A percentile compares a stretch with the other conserved stretches of the same genome.
These are phyloP conservation scores for Phytophthora meadii DNA, from an alignment of 352 stramenopile genomes.

Conservation along the genomic window DNA sequence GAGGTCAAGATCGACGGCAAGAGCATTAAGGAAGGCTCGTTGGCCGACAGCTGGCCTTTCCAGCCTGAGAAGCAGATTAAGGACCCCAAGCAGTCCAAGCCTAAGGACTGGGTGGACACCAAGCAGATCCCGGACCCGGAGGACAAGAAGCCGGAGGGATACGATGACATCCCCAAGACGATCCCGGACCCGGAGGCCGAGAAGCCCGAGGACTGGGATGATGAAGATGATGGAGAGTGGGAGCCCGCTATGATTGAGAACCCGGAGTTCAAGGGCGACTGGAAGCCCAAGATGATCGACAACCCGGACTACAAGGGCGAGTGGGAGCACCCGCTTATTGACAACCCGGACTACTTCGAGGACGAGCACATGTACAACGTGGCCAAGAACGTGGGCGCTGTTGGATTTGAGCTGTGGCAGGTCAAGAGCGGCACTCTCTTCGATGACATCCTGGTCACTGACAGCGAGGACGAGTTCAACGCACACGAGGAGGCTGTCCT, in stretches of 20 bases:
- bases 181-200: slow-evolving; percentile 97
- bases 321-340: slow-evolving; percentile 97
- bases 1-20: slow-evolving; percentile 97
- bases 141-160: slow-evolving; percentile 97
- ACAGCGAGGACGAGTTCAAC: slow-evolving; percentile 97
- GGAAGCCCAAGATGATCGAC: slow-evolving; percentile 97
- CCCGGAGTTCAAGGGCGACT: slow-evolving; percentile 98
- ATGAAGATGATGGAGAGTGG: slow-evolving; percentile 99
- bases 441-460: slow-evolving; percentile 99
- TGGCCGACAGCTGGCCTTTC: slow-evolving; percentile 97
- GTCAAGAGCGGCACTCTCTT: slow-evolving; percentile 99
- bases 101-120: slow-evolving; percentile 98
- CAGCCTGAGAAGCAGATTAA: slow-evolving; percentile 96
- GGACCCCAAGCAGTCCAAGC: slow-evolving; percentile 97
- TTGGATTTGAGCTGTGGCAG: slow-evolving; percentile 99
- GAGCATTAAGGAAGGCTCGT: slow-evolving; percentile 89
- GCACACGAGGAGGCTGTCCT: slow-evolving; percentile 96
- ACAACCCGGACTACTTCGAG: slow-evolving; percentile 97
- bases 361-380: slow-evolving; percentile 96
- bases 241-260: slow-evolving; percentile 95
- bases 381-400: slow-evolving; percentile 95
- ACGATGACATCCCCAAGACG: slow-evolving; percentile 97
- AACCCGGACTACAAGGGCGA: slow-evolving; percentile 99
- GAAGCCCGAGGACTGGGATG: slow-evolving; percentile 99
- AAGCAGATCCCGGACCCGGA: slow-evolving; percentile 97